Evolutionary conservation across 139 green algal genomes (phyloP).

Genomic region (Volvox reticuliferus): DNA sequence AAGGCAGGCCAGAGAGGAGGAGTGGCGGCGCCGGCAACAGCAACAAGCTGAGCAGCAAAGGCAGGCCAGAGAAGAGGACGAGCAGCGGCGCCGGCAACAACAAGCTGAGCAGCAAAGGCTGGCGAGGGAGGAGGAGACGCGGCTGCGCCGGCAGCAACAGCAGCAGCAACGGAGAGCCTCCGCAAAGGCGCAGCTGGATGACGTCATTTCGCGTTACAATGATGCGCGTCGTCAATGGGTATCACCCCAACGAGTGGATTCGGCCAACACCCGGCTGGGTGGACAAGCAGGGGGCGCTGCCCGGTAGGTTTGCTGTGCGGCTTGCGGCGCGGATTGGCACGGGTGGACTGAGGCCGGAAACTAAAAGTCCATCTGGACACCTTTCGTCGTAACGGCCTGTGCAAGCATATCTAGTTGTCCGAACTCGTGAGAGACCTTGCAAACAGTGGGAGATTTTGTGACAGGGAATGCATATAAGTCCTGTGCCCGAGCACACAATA

Average conservation of each 20-base stretch:
- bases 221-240: constrained; percentile 16
- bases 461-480: no score
- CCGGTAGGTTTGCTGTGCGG: constrained; percentile 5
- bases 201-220: background rate
- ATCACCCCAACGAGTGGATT: background rate
- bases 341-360: no score
- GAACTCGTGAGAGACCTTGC: no score
- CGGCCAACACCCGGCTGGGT: no score
- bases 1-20: background rate
- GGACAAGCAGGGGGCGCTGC: no score
- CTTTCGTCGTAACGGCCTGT: no score
- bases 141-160: background rate
- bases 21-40: no score
- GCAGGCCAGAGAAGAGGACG: background rate
- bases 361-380: no score
- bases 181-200: constrained; percentile 18
- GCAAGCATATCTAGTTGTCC: no score
- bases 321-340: no score
- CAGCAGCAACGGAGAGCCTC: background rate
- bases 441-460: no score
- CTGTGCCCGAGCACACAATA: no score
- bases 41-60: background rate
- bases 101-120: background rate
- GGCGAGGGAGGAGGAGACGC: background rate
- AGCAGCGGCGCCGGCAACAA: background rate